A percentile compares a stretch with the other conserved stretches of the same genome.
Evolutionary conservation across 108 stramenopile genomes (phyloP).

Genomic region (Cyclotella choctawhatcheeana): DNA sequence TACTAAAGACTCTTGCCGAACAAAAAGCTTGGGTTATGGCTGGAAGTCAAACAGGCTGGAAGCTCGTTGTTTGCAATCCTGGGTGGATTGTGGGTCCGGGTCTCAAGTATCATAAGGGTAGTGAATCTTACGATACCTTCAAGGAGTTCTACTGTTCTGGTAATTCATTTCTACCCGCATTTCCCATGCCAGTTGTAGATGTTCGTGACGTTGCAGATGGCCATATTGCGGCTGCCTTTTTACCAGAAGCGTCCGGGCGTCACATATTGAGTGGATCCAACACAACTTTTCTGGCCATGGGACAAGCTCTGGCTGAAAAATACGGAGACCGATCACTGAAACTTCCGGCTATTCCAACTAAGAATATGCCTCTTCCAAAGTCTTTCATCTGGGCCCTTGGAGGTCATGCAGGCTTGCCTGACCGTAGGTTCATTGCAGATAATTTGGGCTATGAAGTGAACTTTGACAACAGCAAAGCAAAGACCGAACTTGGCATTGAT

Average conservation of each 20-base stretch:
- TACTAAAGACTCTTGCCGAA: background rate
- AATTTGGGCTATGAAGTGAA: background rate
- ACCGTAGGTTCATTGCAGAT: background rate
- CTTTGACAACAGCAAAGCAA: background rate
- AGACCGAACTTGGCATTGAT: background rate
- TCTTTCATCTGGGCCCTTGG: background rate
- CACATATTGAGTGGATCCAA: background rate
- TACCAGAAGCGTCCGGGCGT: background rate
- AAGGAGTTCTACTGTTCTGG: slow-evolving; percentile 21
- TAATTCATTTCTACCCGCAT: background rate
- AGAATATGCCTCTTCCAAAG: background rate
- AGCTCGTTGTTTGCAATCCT: background rate
- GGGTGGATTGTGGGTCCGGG: background rate
- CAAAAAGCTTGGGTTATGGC: background rate
- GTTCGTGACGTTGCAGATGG: slow-evolving; percentile 10
- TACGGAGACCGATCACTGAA: background rate
- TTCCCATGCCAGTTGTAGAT: background rate
- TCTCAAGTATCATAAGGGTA: background rate
- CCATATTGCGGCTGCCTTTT: background rate
- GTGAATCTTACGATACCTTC: slow-evolving; percentile 1
- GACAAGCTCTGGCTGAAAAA: background rate
- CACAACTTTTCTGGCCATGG: background rate
- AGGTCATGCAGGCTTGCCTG: background rate
- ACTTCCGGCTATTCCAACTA: background rate
- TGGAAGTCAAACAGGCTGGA: background rate